Base-by-base conservation (phyloP, 768 basidiomycete species). In the Podaxis pistillaris region DNA sequence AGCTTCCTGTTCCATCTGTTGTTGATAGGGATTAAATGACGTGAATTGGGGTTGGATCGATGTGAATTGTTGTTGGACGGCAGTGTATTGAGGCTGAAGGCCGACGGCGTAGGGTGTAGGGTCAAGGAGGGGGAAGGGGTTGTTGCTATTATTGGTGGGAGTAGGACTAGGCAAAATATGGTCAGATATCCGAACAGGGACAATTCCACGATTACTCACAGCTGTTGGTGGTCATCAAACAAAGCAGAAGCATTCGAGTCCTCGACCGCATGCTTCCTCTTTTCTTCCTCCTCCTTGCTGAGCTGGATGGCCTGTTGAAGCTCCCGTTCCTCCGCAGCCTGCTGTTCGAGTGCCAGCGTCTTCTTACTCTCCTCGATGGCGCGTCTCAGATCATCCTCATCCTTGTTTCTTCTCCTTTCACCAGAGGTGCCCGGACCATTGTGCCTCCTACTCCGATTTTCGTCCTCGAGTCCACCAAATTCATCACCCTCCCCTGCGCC, bases 311-410 rank as follows among this genome's bases (percentile, higher is more conserved):
- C 97, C 70, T 86, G 78, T 66, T 86, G 79, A 24, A 98, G 73
- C 67, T 98, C 97, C n/a, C 81, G 80, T 68, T 99, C 94, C 76
- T 90, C 94, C 12, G 81, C 81, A 24, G 79, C 83, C 36, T 82
- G 79, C 69, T 90, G 88, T 59, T 96, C 93, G 69, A 85, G 84
- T 9, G 84, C 89, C 65, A 86, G 77, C 2, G 78, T 81, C 69
- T 82, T 81, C 78, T 94, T 96, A 68, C 91, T 94, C 76, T 89
- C 94, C 72, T 96, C 95, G 63, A 98, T 94, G 4, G 96, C 96
- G 41, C 81, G 79, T 66, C 79, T 80, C 63, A 98, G 77, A 58
- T 98, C 96, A 6, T 94, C 94, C 36, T 98, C 94, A 41, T 91
- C 90, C 40, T 76, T 75, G 50, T 79, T 78, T 8, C 69, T 72